Percentiles rank a stretch among this genome's conserved stretches.
Conservation (phyloP, 2,329 filamentous ascomycete genomes). For the Botryosphaeria dothidea region DNA sequence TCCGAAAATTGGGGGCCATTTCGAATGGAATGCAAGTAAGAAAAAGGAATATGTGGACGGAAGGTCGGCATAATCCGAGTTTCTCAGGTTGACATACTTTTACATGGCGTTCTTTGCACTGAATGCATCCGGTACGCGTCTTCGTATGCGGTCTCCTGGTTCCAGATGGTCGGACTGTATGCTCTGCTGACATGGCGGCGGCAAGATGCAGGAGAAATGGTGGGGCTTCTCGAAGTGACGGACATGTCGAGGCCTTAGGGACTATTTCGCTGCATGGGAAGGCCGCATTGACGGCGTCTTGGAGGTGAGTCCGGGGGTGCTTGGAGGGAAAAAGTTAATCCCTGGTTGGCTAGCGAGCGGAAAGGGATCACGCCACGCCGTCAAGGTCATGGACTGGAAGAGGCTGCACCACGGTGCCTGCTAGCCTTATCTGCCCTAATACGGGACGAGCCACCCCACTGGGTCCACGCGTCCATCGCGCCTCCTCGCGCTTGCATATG, state of each 20-base stretch:
- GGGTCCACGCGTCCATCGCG: background rate
- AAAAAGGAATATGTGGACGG: background rate
- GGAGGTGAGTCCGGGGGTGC: background rate
- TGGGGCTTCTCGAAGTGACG: background rate
- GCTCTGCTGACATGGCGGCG: background rate
- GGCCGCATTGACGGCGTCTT: background rate
- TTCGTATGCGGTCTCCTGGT: conserved; percentile 5
- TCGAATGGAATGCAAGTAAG: no score
- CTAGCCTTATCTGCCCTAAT: background rate
- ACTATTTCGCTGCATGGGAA: background rate
- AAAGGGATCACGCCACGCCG: background rate
- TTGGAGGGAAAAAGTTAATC: background rate
- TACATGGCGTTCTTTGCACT: conserved; percentile 12
- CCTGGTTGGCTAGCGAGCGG: background rate
- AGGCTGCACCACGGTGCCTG: background rate
- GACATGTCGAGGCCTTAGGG: background rate
- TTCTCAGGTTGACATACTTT: background rate
- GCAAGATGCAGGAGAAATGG: background rate
- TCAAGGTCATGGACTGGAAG: background rate
- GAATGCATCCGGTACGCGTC: conserved; percentile 9
- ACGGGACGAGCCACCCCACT: background rate
- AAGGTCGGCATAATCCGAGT: background rate
- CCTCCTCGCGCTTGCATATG: no score
- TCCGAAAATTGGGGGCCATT: no score
- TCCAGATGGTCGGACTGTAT: background rate